phyloP scores from a whole-genome alignment of 495 filamentous ascomycete genomes.

The Penicillium roqueforti region DNA sequence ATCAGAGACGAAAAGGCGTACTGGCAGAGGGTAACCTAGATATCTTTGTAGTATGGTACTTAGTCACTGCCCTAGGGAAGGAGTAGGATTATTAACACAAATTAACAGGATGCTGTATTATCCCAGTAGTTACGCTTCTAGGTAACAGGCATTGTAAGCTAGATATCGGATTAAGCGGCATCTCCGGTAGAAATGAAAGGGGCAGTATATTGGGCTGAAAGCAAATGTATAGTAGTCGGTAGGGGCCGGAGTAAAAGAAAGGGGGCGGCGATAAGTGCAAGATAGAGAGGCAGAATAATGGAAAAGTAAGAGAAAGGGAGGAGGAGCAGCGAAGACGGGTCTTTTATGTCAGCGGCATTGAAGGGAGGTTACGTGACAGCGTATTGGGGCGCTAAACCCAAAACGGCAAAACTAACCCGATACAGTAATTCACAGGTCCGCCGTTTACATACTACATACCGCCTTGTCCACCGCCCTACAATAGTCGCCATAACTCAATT shows the following conservation, averaged over 20 bases:
- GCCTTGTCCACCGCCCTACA: too few species aligned
- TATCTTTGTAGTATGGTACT: background rate
- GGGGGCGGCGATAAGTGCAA: background rate
- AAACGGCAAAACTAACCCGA: too few species aligned
- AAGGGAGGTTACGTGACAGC: too few species aligned
- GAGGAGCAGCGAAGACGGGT: too few species aligned
- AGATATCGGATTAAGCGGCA: slow-evolving; percentile 7
- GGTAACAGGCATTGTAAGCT: background rate
- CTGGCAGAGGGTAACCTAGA: background rate
- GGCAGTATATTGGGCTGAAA: slow-evolving; percentile 7
- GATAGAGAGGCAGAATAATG: slow-evolving; percentile 1
- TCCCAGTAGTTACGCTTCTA: background rate
- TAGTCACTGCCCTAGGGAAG: background rate
- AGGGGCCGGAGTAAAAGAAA: slow-evolving; percentile 5
- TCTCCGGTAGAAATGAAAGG: slow-evolving; percentile 19
- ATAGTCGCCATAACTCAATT: too few species aligned
- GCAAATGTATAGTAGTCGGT: slow-evolving; percentile 1
- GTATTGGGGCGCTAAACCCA: too few species aligned
- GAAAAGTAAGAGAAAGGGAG: slow-evolving; percentile 5
- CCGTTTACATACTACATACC: too few species aligned
- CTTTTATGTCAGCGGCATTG: too few species aligned
- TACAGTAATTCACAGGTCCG: too few species aligned
- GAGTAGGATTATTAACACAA: background rate
- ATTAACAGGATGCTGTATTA: background rate
- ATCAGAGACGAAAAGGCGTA: background rate